phyloP scores from a whole-genome alignment of 208 protist genomes.

The Acanthamoeba castellanii region DNA sequence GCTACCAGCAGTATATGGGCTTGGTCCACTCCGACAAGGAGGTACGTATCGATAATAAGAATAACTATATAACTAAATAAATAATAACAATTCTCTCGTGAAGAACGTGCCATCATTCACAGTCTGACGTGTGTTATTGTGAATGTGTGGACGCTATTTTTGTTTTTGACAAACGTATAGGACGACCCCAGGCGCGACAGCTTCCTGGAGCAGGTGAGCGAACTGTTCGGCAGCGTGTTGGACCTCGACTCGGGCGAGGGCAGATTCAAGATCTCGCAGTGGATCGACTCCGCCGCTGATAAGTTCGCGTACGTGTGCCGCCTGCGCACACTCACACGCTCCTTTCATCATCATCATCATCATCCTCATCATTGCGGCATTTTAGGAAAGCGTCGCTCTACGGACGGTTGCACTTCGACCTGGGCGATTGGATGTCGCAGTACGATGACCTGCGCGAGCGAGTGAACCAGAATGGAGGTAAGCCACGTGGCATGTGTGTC shows the following conservation, averaged over 20 bases:
- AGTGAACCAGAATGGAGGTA: background rate
- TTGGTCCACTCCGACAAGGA: slow-evolving; percentile 13
- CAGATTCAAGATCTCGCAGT: slow-evolving; percentile 46
- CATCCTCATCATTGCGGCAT: background rate
- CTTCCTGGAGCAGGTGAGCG: slow-evolving; percentile 28
- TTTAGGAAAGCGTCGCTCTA: background rate
- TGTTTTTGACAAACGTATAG: background rate
- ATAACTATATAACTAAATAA: background rate
- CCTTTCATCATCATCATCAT: background rate
- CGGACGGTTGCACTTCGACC: background rate
- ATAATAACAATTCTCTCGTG: background rate
- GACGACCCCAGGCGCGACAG: background rate
- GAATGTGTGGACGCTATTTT: background rate
- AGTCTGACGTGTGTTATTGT: background rate
- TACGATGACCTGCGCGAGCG: slow-evolving; percentile 31
- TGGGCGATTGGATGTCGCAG: slow-evolving; percentile 8
- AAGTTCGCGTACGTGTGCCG: background rate
- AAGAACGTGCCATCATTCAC: background rate
- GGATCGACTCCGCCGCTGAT: slow-evolving; percentile 13
- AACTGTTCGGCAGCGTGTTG: background rate
- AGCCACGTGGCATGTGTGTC: background rate
- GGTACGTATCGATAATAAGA: background rate
- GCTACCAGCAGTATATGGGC: slow-evolving; percentile 43
- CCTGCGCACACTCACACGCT: background rate
- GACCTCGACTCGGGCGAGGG: slow-evolving; percentile 24